Conservation (phyloP, 1,284 basidiomycete species). For the Pulveroboletus sp. region DNA sequence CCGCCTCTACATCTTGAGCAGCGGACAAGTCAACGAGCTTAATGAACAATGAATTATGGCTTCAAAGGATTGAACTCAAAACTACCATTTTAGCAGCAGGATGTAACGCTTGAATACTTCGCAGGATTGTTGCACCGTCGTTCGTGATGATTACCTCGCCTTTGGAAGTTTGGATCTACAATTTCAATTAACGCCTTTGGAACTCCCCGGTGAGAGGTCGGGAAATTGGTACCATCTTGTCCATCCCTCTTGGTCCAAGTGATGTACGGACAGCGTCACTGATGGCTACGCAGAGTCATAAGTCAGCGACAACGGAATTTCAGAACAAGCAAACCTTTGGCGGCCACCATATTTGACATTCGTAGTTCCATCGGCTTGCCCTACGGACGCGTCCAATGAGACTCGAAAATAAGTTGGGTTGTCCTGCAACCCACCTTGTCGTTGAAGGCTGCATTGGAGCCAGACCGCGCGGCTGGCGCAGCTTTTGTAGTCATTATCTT, state of each 20-base stretch:
- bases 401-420: constrained; percentile 2
- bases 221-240: constrained; percentile 83
- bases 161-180: constrained; percentile 93
- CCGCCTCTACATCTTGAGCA: constrained; percentile 98
- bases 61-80: constrained; percentile 12
- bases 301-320: constrained; percentile 8
- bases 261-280: constrained; percentile 98
- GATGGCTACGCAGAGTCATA: constrained; percentile 64
- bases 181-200: constrained; percentile 15
- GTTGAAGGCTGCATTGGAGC: constrained; percentile 77
- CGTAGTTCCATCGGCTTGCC: constrained; percentile 93
- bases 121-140: constrained; percentile 97
- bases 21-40: constrained; percentile 96
- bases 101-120: constrained; percentile 96
- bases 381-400: constrained; percentile 46
- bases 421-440: constrained; percentile 60
- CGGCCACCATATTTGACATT: constrained; percentile 93
- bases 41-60: constrained; percentile 11
- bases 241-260: constrained; percentile 97
- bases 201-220: constrained; percentile 18
- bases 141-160: constrained; percentile 99
- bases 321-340: constrained; percentile 70
- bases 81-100: constrained; percentile 96
- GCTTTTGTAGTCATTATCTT: constrained; percentile 51
- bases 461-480: constrained; percentile 41